Base-by-base conservation (phyloP, 1,284 basidiomycete genomes). In the Tilletia setariae region DNA sequence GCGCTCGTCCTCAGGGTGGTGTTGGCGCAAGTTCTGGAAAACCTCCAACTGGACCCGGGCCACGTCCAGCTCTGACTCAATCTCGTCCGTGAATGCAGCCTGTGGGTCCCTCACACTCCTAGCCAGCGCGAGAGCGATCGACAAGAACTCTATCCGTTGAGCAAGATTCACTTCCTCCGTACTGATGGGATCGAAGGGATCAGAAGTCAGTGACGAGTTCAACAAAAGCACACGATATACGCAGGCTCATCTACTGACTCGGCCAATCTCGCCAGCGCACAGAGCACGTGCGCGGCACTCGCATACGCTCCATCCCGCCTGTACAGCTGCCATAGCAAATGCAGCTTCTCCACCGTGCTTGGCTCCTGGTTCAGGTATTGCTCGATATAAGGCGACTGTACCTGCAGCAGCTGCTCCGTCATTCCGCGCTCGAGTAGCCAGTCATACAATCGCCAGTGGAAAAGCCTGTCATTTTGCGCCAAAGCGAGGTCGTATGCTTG, bases 11-110 rank as follows among this genome's bases (percentile, higher is more conserved):
- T 79, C 65, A 16, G 75, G 67, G 49, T 75, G 72, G 47, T 51
- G 35, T 76, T 78, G 85, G 79, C 66, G 84, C 82, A 63, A 71
- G 46, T 76, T 82, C 79, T 64, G 81, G 80, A 73, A 83, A 74
- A 74, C 87, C 83, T 97, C 94, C 47, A 95, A 86, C 80, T 99
- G 96, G 9, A 98, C 93, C 84, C 95, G 91, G 2, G 94, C 92
- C 15, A 98, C 96, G 68, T 98, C 96, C 9, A 98, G 87, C 81
- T 94, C 93, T 84, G 98, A 96, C 84, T 98, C 94, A 19, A 97
- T 85, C 72, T 93, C 91, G 94, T 91, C 19, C 93, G 94, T 13
- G 16, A 47, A 44, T 4, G 46, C 63, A 44, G 49, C 43, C 40
- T 35, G 30, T 13, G 64, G 28, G 23, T 71, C 72, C 11, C 70